Base-by-base conservation (phyloP, 192 early-diverging fungal genomes). In the Funneliformis geosporum region DNA sequence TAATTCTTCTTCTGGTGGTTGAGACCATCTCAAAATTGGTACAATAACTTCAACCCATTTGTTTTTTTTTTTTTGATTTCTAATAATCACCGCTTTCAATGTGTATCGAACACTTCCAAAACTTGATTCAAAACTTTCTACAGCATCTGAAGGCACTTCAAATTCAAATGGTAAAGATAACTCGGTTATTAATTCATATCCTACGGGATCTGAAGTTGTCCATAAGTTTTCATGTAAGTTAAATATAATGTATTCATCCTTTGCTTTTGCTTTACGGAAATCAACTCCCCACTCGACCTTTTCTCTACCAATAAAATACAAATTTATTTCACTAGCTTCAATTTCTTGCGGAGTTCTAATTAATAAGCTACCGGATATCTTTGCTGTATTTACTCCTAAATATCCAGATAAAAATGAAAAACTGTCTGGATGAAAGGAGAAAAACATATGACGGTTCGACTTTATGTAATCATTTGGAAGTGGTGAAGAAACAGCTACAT, bases 301-400 rank as follows among this genome's bases (percentile, higher is more conserved):
- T 68, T 68, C 66, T 68, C 28, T 68, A 16, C 66, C 66, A 40
- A 68, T 40, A 68, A 68, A 68, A 39, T 68, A 18, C 9, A 68
- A 27, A 3, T 7, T 68, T 28, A 68, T 38, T 2, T 28, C 14
- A 33, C 18, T 68, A 28, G 66, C 66, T 68, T 68, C n/a, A 18
- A 68, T 33, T 33, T 23, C 27, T 68, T 33, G 12, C n/a, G 66
- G 9, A 40, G 33, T 33, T n/a, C 66, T 28, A 68, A 68, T 11
- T 14, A 39, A 40, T 39, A 68, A 40, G 10, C 28, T 33, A n/a
- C 66, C 66, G 5, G 66, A 33, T 39, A 68, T n/a, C 7, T 23
- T 68, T 2, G 66, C 28, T 7, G 1, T 9, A 39, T 28, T 68
- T 68, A 68, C 28, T 7, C 66, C 66, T 39, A 68, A 40, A 68